Evolutionary conservation across 2,329 filamentous ascomycete species (phyloP).

Genomic region (Aspergillus brasiliensis): DNA sequence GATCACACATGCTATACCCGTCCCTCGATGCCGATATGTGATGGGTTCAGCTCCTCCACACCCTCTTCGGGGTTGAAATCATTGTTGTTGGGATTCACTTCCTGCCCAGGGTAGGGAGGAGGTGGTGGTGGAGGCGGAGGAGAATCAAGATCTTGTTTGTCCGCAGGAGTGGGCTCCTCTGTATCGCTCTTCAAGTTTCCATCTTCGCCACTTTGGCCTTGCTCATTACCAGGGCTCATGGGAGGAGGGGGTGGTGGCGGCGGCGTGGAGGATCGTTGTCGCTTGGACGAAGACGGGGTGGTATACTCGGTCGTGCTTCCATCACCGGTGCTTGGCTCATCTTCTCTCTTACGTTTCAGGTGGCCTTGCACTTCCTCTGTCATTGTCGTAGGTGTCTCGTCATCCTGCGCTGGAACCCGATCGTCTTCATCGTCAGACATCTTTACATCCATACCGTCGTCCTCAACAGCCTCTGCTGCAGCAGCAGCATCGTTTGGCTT

Average conservation of each 20-base stretch:
- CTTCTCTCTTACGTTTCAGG: constrained; percentile 66
- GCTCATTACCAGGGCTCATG: constrained; percentile 22
- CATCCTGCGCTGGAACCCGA: constrained; percentile 17
- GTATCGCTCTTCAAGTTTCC: constrained; percentile 21
- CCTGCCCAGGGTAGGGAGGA: constrained; percentile 33
- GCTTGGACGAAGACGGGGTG: constrained; percentile 57
- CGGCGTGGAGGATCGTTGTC: constrained; percentile 51
- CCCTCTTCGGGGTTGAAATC: constrained; percentile 1
- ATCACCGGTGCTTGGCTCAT: constrained; percentile 39
- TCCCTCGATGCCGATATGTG: constrained; percentile 30
- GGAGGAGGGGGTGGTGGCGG: constrained; percentile 40
- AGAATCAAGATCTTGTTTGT: constrained; percentile 23
- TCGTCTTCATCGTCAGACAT: constrained; percentile 46
- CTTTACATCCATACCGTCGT: constrained; percentile 33
- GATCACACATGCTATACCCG: constrained; percentile 17
- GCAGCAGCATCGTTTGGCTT: constrained; percentile 29
- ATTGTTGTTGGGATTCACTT: constrained; percentile 16
- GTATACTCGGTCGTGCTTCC: constrained; percentile 33
- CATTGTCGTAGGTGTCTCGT: constrained; percentile 4
- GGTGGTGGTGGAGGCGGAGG: constrained; percentile 34
- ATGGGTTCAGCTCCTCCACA: constrained; percentile 15
- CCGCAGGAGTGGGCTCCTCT: constrained; percentile 21
- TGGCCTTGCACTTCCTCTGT: constrained; percentile 5
- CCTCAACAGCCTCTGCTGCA: constrained; percentile 24
- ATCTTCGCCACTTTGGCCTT: constrained; percentile 24